Percentiles rank a stretch among this genome's conserved stretches.
Conservation (phyloP, 306 rosid species). For the Amphicarpaea edgeworthii region DNA sequence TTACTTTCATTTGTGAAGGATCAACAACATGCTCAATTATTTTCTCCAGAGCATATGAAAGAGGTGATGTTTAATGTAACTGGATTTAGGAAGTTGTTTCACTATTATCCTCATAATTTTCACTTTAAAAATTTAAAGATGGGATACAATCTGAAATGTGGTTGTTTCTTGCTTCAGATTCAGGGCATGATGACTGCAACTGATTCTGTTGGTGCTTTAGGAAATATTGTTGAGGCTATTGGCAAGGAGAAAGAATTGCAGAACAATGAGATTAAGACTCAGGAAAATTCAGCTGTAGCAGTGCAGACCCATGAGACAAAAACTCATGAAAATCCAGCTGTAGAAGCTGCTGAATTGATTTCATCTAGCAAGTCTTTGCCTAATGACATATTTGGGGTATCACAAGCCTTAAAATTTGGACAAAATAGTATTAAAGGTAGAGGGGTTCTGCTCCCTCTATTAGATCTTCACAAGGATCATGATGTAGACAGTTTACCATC, state of each 20-base stretch:
- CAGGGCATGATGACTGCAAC: conserved; percentile 61
- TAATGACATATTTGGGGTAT: conserved; percentile 28
- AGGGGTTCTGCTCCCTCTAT: conserved; percentile 74
- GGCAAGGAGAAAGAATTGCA: conserved; percentile 47
- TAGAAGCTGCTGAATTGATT: conserved; percentile 45
- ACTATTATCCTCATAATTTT: background rate
- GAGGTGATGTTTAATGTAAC: conserved; percentile 65
- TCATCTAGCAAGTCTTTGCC: conserved; percentile 56
- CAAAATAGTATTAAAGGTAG: conserved; percentile 67
- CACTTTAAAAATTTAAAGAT: conserved; percentile 35
- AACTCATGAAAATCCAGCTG: conserved; percentile 40
- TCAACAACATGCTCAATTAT: conserved; percentile 48
- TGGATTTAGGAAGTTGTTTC: conserved; percentile 33
- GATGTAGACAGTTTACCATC: conserved; percentile 96
- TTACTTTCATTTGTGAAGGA: conserved; percentile 68
- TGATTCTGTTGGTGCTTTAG: conserved; percentile 45
- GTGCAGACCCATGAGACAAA: conserved; percentile 44
- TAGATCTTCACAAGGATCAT: conserved; percentile 97
- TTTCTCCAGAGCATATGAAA: conserved; percentile 64
- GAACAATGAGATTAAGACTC: conserved; percentile 43
- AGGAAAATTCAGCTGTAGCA: conserved; percentile 43
- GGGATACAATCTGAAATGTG: conserved; percentile 45
- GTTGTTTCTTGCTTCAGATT: conserved; percentile 58
- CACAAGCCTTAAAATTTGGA: conserved; percentile 57
- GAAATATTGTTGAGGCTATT: conserved; percentile 38